phyloP scores from a whole-genome alignment of 129 eudicot genomes.

The Daucus carota region DNA sequence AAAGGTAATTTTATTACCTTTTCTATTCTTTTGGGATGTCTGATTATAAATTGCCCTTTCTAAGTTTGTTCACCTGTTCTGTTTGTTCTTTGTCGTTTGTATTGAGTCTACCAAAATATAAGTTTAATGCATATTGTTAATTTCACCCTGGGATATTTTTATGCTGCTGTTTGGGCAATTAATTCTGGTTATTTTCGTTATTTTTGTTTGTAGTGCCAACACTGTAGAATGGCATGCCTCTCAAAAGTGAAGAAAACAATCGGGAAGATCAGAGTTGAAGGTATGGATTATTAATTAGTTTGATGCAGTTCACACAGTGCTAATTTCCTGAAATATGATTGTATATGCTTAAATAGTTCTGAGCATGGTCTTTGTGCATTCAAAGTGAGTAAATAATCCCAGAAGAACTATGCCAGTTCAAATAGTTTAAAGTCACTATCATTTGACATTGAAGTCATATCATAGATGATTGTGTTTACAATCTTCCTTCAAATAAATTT shows the following conservation, averaged over 20 bases:
- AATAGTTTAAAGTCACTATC: neutral
- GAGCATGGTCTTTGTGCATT: neutral
- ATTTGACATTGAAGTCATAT: neutral
- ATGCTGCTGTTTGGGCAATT: too few relatives aligned
- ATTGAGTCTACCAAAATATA: too few relatives aligned
- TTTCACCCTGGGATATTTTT: too few relatives aligned
- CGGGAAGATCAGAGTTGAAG: conserved; percentile 91
- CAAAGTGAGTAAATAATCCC: neutral
- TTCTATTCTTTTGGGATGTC: too few relatives aligned
- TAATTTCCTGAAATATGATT: neutral
- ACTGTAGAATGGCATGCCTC: conserved; percentile 47
- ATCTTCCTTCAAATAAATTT: neutral
- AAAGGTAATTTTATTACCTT: too few relatives aligned
- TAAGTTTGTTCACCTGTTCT: too few relatives aligned
- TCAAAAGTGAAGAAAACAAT: conserved; percentile 54
- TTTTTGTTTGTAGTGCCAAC: conserved; percentile 23
- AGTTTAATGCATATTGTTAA: too few relatives aligned
- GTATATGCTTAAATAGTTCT: neutral
- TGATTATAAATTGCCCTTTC: too few relatives aligned
- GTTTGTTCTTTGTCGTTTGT: too few relatives aligned
- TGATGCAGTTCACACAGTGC: neutral
- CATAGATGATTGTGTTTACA: neutral
- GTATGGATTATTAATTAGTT: conserved; percentile 22
- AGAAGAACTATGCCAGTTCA: neutral
- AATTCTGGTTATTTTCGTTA: too few relatives aligned